Evolutionary conservation across 23 red algal species (phyloP).

Genomic region (Agarophyton chilense): DNA sequence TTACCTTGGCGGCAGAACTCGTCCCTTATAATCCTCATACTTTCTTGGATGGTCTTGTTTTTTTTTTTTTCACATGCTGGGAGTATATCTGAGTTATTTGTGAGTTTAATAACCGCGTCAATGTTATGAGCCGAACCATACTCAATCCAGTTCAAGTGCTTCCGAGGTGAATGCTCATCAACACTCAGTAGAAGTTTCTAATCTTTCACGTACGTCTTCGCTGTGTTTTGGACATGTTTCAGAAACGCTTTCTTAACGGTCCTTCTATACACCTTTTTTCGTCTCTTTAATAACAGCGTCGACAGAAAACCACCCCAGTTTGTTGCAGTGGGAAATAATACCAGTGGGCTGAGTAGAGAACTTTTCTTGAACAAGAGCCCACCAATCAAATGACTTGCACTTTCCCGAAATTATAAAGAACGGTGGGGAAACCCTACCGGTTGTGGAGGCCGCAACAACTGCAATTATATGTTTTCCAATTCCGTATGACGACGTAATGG

Average conservation of each 20-base stretch:
- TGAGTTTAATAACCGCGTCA: not conserved
- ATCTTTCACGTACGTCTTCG: not conserved
- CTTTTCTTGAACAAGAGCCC: not conserved
- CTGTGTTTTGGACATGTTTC: conserved; percentile 30
- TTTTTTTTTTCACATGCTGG: conserved; percentile 33
- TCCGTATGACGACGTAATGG: not conserved
- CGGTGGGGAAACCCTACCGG: not conserved
- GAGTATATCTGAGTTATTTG: conserved; percentile 22
- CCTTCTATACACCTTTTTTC: conserved; percentile 20
- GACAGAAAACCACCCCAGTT: conserved; percentile 5
- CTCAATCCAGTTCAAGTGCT: conserved; percentile 36
- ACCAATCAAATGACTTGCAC: not conserved
- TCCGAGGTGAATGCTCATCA: conserved; percentile 25
- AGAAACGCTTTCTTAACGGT: not conserved
- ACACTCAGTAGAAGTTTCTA: conserved; percentile 6
- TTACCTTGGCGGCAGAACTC: not conserved
- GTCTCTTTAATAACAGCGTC: not conserved
- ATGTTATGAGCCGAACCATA: not conserved
- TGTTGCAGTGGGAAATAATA: not conserved
- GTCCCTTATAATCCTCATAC: conserved; percentile 1
- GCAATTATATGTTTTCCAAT: conserved; percentile 24
- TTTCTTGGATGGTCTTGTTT: conserved; percentile 22
- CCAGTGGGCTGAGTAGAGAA: not conserved
- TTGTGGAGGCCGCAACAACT: conserved; percentile 9
- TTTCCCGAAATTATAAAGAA: conserved; percentile 49